phyloP scores from a whole-genome alignment of 2,329 filamentous ascomycete species.

The Myriosclerotinia duriaeana region DNA sequence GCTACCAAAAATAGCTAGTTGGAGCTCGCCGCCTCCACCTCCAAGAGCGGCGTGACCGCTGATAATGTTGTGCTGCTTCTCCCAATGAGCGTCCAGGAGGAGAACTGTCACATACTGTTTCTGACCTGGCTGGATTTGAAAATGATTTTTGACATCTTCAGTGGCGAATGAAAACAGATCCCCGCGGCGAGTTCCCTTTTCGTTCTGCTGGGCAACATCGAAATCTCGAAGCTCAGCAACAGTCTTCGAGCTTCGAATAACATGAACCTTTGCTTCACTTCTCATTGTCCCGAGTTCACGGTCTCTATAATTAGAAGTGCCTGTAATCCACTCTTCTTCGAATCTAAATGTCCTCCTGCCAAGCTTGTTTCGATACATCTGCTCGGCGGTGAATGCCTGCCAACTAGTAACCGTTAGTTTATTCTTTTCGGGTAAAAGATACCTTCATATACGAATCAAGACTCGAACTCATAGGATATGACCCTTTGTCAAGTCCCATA shows the following conservation, averaged over 20 bases:
- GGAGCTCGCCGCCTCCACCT: slow-evolving; percentile 69
- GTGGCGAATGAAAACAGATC: slow-evolving; percentile 75
- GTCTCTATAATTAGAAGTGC: slow-evolving; percentile 76
- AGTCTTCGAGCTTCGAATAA: slow-evolving; percentile 80
- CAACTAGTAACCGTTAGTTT: slow-evolving; percentile 47
- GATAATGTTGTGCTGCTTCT: slow-evolving; percentile 66
- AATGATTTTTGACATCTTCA: slow-evolving; percentile 75
- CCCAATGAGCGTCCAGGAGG: slow-evolving; percentile 87
- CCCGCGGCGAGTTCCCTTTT: slow-evolving; percentile 65
- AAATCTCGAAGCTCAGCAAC: slow-evolving; percentile 79
- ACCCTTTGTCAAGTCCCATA: neutral
- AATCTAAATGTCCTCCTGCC: slow-evolving; percentile 84
- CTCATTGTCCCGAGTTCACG: slow-evolving; percentile 70
- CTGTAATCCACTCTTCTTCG: slow-evolving; percentile 91
- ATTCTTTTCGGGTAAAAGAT: neutral
- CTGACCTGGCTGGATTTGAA: slow-evolving; percentile 71
- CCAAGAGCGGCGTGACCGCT: slow-evolving; percentile 84
- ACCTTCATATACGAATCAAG: neutral
- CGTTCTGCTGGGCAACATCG: slow-evolving; percentile 75
- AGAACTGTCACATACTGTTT: slow-evolving; percentile 86
- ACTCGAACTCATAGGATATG: neutral
- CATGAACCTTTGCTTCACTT: slow-evolving; percentile 85
- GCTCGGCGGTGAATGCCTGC: slow-evolving; percentile 95
- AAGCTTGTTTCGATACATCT: slow-evolving; percentile 88
- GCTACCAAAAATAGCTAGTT: slow-evolving; percentile 87